These are phyloP conservation scores for Misopates orontium DNA, from an alignment of 257 asterid genomes.

Conservation along the genomic window DNA sequence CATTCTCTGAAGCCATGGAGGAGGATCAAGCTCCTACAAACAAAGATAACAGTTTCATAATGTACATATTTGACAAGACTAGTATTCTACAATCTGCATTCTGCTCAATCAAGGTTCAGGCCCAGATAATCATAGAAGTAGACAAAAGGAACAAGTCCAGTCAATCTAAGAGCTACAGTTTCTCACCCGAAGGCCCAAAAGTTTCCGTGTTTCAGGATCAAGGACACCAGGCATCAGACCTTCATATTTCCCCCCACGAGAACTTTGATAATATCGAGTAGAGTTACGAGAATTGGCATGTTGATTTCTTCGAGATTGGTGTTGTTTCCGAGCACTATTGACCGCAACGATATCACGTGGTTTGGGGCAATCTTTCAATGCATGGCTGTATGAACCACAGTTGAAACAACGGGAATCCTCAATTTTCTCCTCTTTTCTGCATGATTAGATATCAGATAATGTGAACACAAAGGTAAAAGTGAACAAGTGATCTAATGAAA, in stretches of 20 bases:
- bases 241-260: conserved; percentile 85
- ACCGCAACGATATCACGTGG: conserved; percentile 88
- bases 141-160: conserved; percentile 18
- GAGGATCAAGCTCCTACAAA: conserved; percentile 90
- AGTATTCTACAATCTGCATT: neutral
- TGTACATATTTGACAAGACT: neutral
- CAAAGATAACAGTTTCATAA: neutral
- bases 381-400: conserved; percentile 89
- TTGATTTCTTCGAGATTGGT: conserved; percentile 56
- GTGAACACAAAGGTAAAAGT: neutral
- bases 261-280: conserved; percentile 75
- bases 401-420: conserved; percentile 88
- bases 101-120: neutral
- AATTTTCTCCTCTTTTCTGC: conserved; percentile 56
- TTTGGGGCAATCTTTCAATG: conserved; percentile 84
- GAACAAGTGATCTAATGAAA: neutral
- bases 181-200: conserved; percentile 88
- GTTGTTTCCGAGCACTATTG: conserved; percentile 85
- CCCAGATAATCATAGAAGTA: neutral
- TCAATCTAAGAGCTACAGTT: conserved; percentile 18
- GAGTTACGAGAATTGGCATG: conserved; percentile 66
- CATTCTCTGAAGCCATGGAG: conserved; percentile 99
- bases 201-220: conserved; percentile 74
- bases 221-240: conserved; percentile 84
- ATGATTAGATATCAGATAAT: conserved; percentile 27